Evolutionary conservation across 225 moss, liverwort and hornwort species (phyloP).

Genomic region (Physcomitrium patens): DNA sequence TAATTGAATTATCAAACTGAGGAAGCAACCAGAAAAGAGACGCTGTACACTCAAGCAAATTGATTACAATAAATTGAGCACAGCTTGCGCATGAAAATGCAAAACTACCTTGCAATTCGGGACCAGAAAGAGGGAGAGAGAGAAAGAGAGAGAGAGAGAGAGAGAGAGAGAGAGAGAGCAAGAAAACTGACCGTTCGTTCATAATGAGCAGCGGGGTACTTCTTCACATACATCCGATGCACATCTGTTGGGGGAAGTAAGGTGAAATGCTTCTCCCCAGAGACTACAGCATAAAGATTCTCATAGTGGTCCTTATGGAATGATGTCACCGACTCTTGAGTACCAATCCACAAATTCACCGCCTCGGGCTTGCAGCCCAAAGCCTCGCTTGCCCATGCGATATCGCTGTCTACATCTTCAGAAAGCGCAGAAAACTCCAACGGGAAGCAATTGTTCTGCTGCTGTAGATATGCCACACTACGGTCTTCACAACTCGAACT

Average conservation of each 20-base stretch:
- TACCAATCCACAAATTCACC: constrained; percentile 95
- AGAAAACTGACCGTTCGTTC: constrained; percentile 58
- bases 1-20: neutral
- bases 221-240: constrained; percentile 78
- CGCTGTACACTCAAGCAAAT: neutral
- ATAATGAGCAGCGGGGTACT: constrained; percentile 67
- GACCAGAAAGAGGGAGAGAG: neutral
- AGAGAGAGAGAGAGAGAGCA: constrained; percentile 9
- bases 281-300: constrained; percentile 88
- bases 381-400: constrained; percentile 85
- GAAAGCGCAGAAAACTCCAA: constrained; percentile 68
- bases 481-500: constrained; percentile 14
- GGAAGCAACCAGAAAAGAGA: neutral
- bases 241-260: constrained; percentile 88
- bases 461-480: constrained; percentile 81
- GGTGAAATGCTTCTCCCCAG: constrained; percentile 87
- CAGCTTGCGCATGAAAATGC: neutral
- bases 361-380: constrained; percentile 87
- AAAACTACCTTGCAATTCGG: neutral
- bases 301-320: constrained; percentile 99
- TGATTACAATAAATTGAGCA: neutral
- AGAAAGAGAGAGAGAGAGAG: constrained; percentile 11
- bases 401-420: constrained; percentile 77
- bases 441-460: constrained; percentile 90
- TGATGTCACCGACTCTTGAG: constrained; percentile 70